Evolutionary conservation across 768 basidiomycete species (phyloP).

Genomic region (Psilocybe cubensis): DNA sequence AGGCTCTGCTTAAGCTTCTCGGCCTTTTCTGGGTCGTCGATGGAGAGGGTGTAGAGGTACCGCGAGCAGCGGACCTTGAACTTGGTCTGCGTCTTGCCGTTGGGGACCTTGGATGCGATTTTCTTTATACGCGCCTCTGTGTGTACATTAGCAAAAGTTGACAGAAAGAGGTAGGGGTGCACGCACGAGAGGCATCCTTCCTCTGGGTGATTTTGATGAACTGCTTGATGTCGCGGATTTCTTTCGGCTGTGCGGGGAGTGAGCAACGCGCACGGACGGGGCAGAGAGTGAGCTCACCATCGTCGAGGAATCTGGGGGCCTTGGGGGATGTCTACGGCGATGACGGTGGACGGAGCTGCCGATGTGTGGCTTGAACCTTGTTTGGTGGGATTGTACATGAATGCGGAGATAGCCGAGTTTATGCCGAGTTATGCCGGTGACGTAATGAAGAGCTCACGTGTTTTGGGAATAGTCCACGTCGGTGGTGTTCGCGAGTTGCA

Average conservation of each 20-base stretch:
- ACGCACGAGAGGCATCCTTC: conserved; percentile 96
- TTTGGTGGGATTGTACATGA: conserved; percentile 11
- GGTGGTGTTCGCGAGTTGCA: background rate
- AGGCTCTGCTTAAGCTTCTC: conserved; percentile 96
- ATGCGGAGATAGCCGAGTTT: background rate
- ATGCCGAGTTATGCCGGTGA: background rate
- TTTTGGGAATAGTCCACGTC: conserved; percentile 4
- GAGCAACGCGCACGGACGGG: background rate
- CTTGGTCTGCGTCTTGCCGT: conserved; percentile 86
- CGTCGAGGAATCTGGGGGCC: conserved; percentile 38
- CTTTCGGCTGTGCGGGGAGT: conserved; percentile 74
- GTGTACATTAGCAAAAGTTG: background rate
- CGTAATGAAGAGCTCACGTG: conserved; percentile 4
- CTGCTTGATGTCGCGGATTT: conserved; percentile 98
- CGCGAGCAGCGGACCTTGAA: conserved; percentile 98
- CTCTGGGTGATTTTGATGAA: conserved; percentile 97
- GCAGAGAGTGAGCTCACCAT: conserved; percentile 35
- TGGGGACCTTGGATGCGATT: conserved; percentile 66
- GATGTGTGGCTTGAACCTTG: conserved; percentile 46
- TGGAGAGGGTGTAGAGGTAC: conserved; percentile 95
- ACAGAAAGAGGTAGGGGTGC: background rate
- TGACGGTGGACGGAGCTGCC: conserved; percentile 8
- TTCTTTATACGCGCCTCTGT: conserved; percentile 98
- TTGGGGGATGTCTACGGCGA: conserved; percentile 20
- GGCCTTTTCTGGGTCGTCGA: conserved; percentile 98